Percentiles rank a stretch among this genome's conserved stretches.
Conservation (phyloP, 371 early-diverging fungal genomes). For the Entomophthora muscae region DNA sequence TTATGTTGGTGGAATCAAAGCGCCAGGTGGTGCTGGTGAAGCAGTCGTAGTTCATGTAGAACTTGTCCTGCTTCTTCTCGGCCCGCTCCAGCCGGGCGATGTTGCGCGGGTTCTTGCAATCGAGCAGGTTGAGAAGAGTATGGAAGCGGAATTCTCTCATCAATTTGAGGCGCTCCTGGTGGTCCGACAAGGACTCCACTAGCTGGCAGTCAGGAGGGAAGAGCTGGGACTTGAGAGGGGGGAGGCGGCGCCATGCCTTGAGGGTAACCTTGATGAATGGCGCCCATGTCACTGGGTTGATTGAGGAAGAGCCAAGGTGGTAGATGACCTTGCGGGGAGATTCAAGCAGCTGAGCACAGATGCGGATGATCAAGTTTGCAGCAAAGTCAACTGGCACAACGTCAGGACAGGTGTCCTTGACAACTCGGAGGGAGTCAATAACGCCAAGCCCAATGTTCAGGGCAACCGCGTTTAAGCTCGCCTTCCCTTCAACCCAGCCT, state of each 20-base stretch:
- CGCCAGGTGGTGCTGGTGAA: too few species aligned
- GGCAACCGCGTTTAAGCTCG: slow-evolving; percentile 24
- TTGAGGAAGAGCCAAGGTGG: slow-evolving; percentile 14
- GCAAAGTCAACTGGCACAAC: slow-evolving; percentile 8
- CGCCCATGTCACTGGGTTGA: slow-evolving; percentile 17
- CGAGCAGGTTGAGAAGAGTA: too few species aligned
- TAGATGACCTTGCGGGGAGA: too few species aligned
- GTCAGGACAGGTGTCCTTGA: slow-evolving; percentile 14
- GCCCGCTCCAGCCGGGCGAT: too few species aligned
- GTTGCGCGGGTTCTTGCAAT: too few species aligned
- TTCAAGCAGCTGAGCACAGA: too few species aligned
- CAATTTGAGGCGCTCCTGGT: too few species aligned
- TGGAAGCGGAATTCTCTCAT: too few species aligned
- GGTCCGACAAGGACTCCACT: not conserved
- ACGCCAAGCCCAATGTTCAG: slow-evolving; percentile 10
- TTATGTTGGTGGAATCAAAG: too few species aligned
- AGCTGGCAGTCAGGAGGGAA: not conserved
- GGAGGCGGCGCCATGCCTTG: not conserved
- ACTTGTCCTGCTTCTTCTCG: too few species aligned
- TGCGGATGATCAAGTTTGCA: not conserved
- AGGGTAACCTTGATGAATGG: slow-evolving; percentile 10
- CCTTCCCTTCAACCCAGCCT: slow-evolving; percentile 46
- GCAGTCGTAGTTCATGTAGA: too few species aligned
- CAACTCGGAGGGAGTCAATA: slow-evolving; percentile 13
- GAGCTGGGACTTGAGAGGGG: too few species aligned